phyloP scores from a whole-genome alignment of 768 basidiomycete genomes.

The Lactifluus rugatus region DNA sequence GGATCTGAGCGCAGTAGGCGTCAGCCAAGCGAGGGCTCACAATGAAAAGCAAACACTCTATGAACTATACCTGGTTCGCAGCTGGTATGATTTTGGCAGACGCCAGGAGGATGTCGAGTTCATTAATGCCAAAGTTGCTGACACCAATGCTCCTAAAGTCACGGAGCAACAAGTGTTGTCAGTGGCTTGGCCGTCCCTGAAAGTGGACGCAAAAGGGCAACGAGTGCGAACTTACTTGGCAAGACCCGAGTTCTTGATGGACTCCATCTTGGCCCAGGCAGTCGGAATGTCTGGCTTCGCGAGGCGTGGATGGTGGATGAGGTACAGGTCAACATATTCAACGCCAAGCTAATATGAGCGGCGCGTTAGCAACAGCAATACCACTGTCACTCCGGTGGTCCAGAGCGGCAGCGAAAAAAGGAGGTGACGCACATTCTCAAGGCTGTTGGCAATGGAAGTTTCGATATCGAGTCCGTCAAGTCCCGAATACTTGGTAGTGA shows the following conservation, averaged over 20 bases:
- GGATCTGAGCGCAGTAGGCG: constrained; percentile 35
- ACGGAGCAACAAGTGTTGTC: not conserved
- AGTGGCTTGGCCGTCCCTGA: not conserved
- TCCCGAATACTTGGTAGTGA: constrained; percentile 61
- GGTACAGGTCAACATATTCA: constrained; percentile 58
- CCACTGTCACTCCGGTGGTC: not conserved
- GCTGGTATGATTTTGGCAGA: constrained; percentile 54
- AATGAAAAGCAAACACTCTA: not conserved
- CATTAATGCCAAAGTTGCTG: constrained; percentile 51
- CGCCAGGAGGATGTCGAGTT: constrained; percentile 46
- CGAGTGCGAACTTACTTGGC: constrained; percentile 35
- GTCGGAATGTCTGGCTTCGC: constrained; percentile 50
- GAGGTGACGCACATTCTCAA: constrained; percentile 41
- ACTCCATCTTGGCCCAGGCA: constrained; percentile 56
- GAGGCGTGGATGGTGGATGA: constrained; percentile 50
- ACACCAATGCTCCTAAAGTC: constrained; percentile 57
- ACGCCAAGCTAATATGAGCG: constrained; percentile 44
- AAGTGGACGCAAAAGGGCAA: not conserved
- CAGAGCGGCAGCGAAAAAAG: not conserved
- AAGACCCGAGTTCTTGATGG: constrained; percentile 43
- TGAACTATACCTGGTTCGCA: constrained; percentile 48
- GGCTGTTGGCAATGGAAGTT: constrained; percentile 46
- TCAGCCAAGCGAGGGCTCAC: not conserved
- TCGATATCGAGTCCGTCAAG: constrained; percentile 40
- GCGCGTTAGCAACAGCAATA: not conserved